A percentile compares a stretch with the other conserved stretches of the same genome.
Conservation (phyloP, 1,139 yeast species). For the Candida pseudocylindracea region DNA sequence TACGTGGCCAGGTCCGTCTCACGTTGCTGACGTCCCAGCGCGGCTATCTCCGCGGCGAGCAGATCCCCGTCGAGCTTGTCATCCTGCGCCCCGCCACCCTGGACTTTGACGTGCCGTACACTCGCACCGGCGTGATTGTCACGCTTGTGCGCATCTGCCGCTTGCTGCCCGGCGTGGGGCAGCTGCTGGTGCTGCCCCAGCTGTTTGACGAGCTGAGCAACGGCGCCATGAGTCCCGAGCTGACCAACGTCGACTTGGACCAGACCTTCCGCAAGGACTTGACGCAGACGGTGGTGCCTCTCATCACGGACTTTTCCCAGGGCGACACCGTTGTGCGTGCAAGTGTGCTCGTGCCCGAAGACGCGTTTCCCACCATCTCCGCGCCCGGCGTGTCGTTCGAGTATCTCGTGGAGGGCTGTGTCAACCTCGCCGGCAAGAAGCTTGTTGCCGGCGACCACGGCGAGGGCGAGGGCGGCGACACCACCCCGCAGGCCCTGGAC, state of each 20-base stretch:
- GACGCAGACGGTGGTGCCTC: slow-evolving; percentile 54
- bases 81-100: slow-evolving; percentile 16
- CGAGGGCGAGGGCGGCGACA: slow-evolving; percentile 2
- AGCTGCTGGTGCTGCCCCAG: slow-evolving; percentile 11
- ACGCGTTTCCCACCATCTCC: slow-evolving; percentile 65
- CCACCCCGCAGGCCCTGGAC: background rate
- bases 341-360: slow-evolving; percentile 55
- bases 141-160: slow-evolving; percentile 69
- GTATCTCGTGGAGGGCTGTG: slow-evolving; percentile 63
- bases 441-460: slow-evolving; percentile 2
- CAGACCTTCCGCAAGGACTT: slow-evolving; percentile 62
- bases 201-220: slow-evolving; percentile 23
- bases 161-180: slow-evolving; percentile 27
- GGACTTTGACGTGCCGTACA: too few relatives aligned
- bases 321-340: slow-evolving; percentile 17
- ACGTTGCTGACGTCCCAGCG: slow-evolving; percentile 36
- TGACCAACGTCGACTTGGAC: background rate
- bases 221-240: background rate
- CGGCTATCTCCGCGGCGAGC: slow-evolving; percentile 65
- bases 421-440: slow-evolving; percentile 34
- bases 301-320: slow-evolving; percentile 48
- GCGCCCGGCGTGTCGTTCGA: slow-evolving; percentile 62
- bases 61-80: slow-evolving; percentile 44
- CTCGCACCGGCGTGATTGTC: slow-evolving; percentile 34
- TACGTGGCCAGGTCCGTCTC: slow-evolving; percentile 21